These are phyloP conservation scores for Chrysoporthe deuterocubensis DNA, from an alignment of 2,329 filamentous ascomycete genomes.

Conservation along the genomic window DNA sequence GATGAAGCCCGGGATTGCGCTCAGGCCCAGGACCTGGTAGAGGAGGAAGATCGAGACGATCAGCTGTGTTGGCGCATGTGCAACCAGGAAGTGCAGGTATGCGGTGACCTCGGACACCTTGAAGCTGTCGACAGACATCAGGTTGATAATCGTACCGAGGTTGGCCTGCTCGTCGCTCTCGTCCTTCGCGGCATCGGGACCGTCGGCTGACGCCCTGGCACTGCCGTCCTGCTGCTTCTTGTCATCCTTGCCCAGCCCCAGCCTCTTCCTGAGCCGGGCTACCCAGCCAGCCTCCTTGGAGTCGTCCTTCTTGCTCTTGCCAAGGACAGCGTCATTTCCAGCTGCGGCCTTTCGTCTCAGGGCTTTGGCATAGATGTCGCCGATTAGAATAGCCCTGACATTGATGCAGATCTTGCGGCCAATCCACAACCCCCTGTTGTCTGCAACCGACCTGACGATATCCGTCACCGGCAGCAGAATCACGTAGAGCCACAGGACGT, in stretches of 20 bases:
- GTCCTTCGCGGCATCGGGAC: slow-evolving; percentile 35
- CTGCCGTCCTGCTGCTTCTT: slow-evolving; percentile 48
- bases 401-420: slow-evolving; percentile 94
- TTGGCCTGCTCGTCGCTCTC: slow-evolving; percentile 76
- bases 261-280: slow-evolving; percentile 56
- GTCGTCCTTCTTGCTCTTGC: slow-evolving; percentile 50
- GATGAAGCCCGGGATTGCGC: slow-evolving; percentile 89
- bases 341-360: slow-evolving; percentile 87
- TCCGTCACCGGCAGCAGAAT: slow-evolving; percentile 86
- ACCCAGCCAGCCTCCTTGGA: slow-evolving; percentile 46
- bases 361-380: slow-evolving; percentile 96
- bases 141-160: slow-evolving; percentile 96
- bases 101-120: slow-evolving; percentile 95
- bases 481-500: slow-evolving; percentile 95
- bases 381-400: slow-evolving; percentile 91
- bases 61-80: slow-evolving; percentile 86
- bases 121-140: slow-evolving; percentile 99
- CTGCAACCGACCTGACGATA: slow-evolving; percentile 77
- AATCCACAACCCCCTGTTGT: slow-evolving; percentile 88
- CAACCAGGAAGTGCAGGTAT: slow-evolving; percentile 95
- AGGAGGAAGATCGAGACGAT: slow-evolving; percentile 79
- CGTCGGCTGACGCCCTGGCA: slow-evolving; percentile 26
- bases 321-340: slow-evolving; percentile 73
- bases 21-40: slow-evolving; percentile 88
- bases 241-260: slow-evolving; percentile 65